Evolutionary conservation across 352 stramenopile species (phyloP).

Genomic region (Phytopythium sindhum): DNA sequence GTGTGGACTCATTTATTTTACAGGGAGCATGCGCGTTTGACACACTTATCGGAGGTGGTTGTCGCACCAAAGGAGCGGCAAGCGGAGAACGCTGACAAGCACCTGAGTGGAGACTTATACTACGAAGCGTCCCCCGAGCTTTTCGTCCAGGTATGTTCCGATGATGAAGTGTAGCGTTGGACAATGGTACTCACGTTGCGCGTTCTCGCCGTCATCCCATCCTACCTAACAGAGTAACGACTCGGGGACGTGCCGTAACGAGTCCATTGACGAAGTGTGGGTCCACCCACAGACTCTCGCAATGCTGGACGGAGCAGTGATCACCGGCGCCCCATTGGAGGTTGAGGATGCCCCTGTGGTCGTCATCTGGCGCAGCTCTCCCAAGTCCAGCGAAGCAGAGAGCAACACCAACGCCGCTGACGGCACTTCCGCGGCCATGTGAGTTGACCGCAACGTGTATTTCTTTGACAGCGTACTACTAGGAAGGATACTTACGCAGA

Average conservation of each 20-base stretch:
- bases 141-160: slow-evolving; percentile 33
- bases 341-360: slow-evolving; percentile 37
- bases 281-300: slow-evolving; percentile 60
- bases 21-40: slow-evolving; percentile 69
- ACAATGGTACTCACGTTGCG: neutral
- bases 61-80: slow-evolving; percentile 73
- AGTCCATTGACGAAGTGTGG: slow-evolving; percentile 56
- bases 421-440: neutral
- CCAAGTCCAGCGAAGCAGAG: neutral
- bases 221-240: slow-evolving; percentile 14
- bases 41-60: slow-evolving; percentile 67
- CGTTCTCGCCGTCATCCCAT: neutral
- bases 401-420: neutral
- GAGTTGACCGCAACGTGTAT: neutral
- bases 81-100: slow-evolving; percentile 16
- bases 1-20: neutral
- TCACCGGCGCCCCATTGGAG: slow-evolving; percentile 22
- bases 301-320: slow-evolving; percentile 51
- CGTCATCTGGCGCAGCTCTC: slow-evolving; percentile 29
- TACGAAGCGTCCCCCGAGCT: slow-evolving; percentile 54
- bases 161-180: no score
- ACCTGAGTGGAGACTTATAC: slow-evolving; percentile 49
- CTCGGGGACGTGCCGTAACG: slow-evolving; percentile 15
- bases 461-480: neutral
- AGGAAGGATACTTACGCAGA: neutral